phyloP scores from a whole-genome alignment of 768 basidiomycete species.

The Tricholoma hemisulphureum region DNA sequence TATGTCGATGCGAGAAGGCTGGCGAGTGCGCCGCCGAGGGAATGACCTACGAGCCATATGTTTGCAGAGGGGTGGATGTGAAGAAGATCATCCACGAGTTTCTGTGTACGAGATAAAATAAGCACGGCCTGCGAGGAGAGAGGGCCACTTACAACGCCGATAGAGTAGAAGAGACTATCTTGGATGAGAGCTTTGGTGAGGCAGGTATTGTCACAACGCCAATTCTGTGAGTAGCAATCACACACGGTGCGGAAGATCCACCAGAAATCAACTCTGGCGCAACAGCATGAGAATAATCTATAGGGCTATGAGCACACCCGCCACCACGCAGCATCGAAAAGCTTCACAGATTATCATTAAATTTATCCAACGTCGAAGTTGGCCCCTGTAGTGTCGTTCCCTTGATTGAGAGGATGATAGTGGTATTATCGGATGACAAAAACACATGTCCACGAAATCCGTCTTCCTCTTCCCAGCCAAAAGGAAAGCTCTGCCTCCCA shows the following conservation, averaged over 20 bases:
- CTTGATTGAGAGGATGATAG: constrained; percentile 86
- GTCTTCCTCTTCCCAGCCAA: constrained; percentile 72
- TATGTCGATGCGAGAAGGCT: constrained; percentile 89
- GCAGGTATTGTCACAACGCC: constrained; percentile 78
- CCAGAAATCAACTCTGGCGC: constrained; percentile 82
- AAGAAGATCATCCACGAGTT: constrained; percentile 83
- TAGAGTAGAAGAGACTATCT: constrained; percentile 90
- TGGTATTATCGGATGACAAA: constrained; percentile 71
- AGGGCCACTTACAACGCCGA: constrained; percentile 66
- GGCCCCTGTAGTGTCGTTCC: constrained; percentile 80
- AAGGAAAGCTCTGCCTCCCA: constrained; percentile 64
- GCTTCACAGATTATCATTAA: constrained; percentile 75
- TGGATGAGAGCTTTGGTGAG: constrained; percentile 79
- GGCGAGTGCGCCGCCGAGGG: constrained; percentile 87
- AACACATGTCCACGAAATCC: constrained; percentile 94
- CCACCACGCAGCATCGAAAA: neutral
- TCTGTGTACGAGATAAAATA: constrained; percentile 41
- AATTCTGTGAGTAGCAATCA: constrained; percentile 72
- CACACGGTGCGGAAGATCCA: constrained; percentile 88
- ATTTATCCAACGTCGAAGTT: constrained; percentile 89
- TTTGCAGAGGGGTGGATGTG: constrained; percentile 78
- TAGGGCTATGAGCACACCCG: neutral
- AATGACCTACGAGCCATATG: constrained; percentile 89
- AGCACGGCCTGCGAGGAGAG: neutral
- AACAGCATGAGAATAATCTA: constrained; percentile 86